Evolutionary conservation across 1,284 basidiomycete species (phyloP), one percentile per base, ranked within the genome.

Genomic region (Fomitopsis schrenkii): DNA sequence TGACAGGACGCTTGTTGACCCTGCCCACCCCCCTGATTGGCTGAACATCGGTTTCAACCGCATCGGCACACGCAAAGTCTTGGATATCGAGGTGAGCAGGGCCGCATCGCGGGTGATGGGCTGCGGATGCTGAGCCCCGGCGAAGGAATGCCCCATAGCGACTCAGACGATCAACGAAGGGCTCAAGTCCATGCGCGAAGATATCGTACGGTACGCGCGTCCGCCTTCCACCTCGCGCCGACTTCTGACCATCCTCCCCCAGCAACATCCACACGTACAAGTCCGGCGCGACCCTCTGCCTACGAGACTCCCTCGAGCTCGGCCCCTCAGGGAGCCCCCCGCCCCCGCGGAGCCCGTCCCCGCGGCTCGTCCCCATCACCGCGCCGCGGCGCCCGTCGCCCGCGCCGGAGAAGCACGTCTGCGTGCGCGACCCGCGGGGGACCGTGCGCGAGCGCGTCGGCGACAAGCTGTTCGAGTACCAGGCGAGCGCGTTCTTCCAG

Each of bases 401-500:
- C 22, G 9, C 41, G 5, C 55, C 26, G 44, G 82, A 85, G 26
- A 78, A 81, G 40, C 91, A 94, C 68, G 70, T 94, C 59, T 94
- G 93, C 70, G 81, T 97, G 63, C 94, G 93, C 0, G 84, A 95
- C 72, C 93, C 94, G 74, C 90, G 91, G 66, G 85, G 80, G 4
- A 86, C 82, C 3, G 88, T 97, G 4, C 90, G 93, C 61, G 96
- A 98, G 74, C 85, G 85, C 50, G 94, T 98, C 15, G 94, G 92
- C 3, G 77, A 83, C 59, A 88, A 82, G 74, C 76, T 90, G 55
- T 98, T 99, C 75, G 89, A 96, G 69, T 98, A 96, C 74, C 86
- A 85, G 12, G 95, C 93, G 1, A 88, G 90, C 46, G 89, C 90
- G 5, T 98, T 98, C 80, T 98, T 98, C 83, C 97, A 99, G 74